phyloP scores from a whole-genome alignment of 345 rosid genomes.

The Sonneratia alba region DNA sequence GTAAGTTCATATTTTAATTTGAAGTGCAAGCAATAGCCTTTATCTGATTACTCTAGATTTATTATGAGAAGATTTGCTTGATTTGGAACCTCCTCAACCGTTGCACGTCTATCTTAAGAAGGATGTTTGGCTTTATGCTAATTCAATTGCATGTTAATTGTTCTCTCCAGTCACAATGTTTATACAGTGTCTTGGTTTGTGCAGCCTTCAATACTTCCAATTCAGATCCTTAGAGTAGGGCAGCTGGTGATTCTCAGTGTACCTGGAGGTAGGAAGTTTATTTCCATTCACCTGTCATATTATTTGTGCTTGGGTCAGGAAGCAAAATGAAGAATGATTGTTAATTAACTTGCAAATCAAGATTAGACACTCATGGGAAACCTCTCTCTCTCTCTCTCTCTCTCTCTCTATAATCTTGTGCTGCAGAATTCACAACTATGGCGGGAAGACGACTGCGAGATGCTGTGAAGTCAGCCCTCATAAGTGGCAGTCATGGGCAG shows the following conservation, averaged over 20 bases:
- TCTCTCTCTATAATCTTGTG: not conserved
- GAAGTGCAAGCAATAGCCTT: not conserved
- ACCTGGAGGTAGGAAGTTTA: conserved; percentile 66
- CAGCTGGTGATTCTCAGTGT: conserved; percentile 85
- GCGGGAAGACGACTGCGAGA: conserved; percentile 99
- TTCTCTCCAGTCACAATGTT: not conserved
- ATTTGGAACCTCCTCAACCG: not conserved
- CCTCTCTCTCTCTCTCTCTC: not conserved
- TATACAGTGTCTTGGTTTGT: conserved; percentile 11
- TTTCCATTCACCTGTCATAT: not conserved
- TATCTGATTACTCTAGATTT: not conserved
- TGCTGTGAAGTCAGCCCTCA: conserved; percentile 65
- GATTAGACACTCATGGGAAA: not conserved
- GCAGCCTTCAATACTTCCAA: conserved; percentile 95
- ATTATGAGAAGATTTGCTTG: not conserved
- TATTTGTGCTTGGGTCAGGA: not conserved
- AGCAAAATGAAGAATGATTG: not conserved
- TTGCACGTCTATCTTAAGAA: not conserved
- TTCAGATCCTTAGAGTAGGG: conserved; percentile 83
- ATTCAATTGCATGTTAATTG: not conserved
- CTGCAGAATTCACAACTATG: conserved; percentile 94
- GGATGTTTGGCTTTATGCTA: not conserved
- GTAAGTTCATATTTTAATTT: conserved; percentile 32
- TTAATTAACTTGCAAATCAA: not conserved
- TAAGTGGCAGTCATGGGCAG: conserved; percentile 36